phyloP scores from a whole-genome alignment of 345 rosid species.

The Alliaria petiolata region DNA sequence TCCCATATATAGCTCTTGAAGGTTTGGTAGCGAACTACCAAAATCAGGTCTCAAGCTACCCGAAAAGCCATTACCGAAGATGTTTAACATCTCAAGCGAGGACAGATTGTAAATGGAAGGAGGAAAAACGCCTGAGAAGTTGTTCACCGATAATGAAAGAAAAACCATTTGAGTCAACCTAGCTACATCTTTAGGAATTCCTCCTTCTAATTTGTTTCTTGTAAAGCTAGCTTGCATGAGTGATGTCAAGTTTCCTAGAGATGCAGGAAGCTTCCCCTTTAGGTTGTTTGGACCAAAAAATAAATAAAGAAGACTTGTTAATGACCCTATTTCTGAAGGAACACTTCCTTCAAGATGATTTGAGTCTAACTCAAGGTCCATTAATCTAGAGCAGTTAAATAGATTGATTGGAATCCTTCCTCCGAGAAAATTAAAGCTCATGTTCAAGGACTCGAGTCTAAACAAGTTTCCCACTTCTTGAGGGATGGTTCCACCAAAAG shows the following conservation, averaged over 20 bases:
- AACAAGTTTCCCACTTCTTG: slow-evolving; percentile 8
- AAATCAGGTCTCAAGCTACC: slow-evolving; percentile 2
- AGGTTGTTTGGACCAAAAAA: neutral
- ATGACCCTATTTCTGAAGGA: slow-evolving; percentile 8
- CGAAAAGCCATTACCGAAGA: neutral
- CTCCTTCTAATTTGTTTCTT: neutral
- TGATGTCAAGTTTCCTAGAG: slow-evolving; percentile 21
- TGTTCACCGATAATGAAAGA: neutral
- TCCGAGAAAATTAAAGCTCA: neutral
- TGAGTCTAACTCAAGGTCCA: neutral
- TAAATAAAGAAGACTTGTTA: neutral
- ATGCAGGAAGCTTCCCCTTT: slow-evolving; percentile 1
- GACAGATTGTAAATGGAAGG: slow-evolving; percentile 7
- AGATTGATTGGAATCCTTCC: neutral
- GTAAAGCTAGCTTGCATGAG: neutral
- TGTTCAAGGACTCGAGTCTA: neutral
- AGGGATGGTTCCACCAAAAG: slow-evolving; percentile 15
- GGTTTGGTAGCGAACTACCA: neutral
- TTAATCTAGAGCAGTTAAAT: slow-evolving; percentile 6
- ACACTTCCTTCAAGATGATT: neutral
- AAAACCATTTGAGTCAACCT: neutral
- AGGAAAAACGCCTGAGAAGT: slow-evolving; percentile 11
- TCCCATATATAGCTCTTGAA: slow-evolving; percentile 5
- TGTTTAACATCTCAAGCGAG: neutral
- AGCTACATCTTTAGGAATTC: neutral